Conservation (phyloP, 1,284 basidiomycete species). For the Malassezia brasiliensis region DNA sequence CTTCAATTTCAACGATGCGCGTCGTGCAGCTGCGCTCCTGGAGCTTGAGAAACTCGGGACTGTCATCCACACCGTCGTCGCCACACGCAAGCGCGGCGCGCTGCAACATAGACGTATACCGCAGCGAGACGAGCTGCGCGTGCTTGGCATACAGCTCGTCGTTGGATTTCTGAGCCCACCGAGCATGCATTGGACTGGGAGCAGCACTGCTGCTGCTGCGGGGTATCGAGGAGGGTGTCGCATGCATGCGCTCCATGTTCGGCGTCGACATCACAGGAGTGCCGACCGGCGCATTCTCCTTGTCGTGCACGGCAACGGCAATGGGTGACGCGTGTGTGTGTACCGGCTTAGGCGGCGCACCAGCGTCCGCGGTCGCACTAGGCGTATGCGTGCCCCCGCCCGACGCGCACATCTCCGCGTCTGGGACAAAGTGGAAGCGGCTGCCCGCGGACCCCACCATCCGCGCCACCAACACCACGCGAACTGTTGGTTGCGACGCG, state of each 20-base stretch:
- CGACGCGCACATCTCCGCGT: background rate
- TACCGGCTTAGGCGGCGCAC: background rate
- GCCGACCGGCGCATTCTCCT: background rate
- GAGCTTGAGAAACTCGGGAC: slow-evolving; percentile 15
- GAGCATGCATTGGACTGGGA: background rate
- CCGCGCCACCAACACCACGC: background rate
- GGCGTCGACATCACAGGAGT: background rate
- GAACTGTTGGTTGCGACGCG: background rate
- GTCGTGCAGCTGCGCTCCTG: slow-evolving; percentile 13
- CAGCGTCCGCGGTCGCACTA: background rate
- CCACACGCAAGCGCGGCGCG: slow-evolving; percentile 17
- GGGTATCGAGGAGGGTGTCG: background rate
- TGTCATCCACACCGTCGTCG: slow-evolving; percentile 11
- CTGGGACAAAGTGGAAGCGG: background rate
- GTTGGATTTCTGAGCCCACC: background rate
- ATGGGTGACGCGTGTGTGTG: background rate
- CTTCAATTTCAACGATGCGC: slow-evolving; percentile 13
- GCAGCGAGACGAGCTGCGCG: slow-evolving; percentile 6
- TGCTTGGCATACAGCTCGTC: slow-evolving; percentile 7
- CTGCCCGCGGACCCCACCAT: background rate
- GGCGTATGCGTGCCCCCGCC: background rate
- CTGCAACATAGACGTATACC: slow-evolving; percentile 9
- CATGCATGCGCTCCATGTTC: background rate
- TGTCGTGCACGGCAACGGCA: background rate
- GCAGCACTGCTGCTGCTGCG: background rate